Conservation (phyloP, 2,329 filamentous ascomycete species). For the Thelonectria olida region DNA sequence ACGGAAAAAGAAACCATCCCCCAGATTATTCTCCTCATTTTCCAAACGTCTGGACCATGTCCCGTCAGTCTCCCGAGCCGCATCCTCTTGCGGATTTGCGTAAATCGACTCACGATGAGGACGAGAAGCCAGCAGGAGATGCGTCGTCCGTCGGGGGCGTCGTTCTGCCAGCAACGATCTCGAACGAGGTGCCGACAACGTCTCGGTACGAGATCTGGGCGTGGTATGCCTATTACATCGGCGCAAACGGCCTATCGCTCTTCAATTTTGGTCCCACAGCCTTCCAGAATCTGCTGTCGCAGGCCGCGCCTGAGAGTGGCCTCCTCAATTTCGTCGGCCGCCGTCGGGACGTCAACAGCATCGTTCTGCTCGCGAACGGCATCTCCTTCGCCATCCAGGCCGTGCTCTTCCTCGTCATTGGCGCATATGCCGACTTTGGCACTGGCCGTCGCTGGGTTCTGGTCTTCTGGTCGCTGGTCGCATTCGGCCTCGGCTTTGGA, state of each 20-base stretch:
- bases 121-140: no score
- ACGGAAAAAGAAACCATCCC: no score
- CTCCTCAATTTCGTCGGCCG: slow-evolving; percentile 65
- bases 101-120: no score
- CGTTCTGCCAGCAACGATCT: no score
- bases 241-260: slow-evolving; percentile 69
- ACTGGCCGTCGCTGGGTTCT: slow-evolving; percentile 70
- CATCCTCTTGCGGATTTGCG: no score
- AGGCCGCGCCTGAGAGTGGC: slow-evolving; percentile 64
- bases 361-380: slow-evolving; percentile 72
- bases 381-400: slow-evolving; percentile 75
- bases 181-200: slow-evolving; percentile 8
- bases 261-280: slow-evolving; percentile 74
- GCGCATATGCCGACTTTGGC: slow-evolving; percentile 70
- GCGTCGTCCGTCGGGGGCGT: no score
- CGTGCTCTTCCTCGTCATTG: slow-evolving; percentile 62
- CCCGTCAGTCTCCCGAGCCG: no score
- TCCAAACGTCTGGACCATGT: no score
- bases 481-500: slow-evolving; percentile 71
- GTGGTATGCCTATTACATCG: slow-evolving; percentile 66
- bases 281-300: slow-evolving; percentile 70
- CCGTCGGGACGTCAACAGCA: slow-evolving; percentile 68
- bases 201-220: slow-evolving; percentile 35
- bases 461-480: slow-evolving; percentile 67
- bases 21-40: no score